These are phyloP conservation scores for Penicillium sp. DNA, from an alignment of 2,329 filamentous ascomycete genomes.

Conservation along the genomic window DNA sequence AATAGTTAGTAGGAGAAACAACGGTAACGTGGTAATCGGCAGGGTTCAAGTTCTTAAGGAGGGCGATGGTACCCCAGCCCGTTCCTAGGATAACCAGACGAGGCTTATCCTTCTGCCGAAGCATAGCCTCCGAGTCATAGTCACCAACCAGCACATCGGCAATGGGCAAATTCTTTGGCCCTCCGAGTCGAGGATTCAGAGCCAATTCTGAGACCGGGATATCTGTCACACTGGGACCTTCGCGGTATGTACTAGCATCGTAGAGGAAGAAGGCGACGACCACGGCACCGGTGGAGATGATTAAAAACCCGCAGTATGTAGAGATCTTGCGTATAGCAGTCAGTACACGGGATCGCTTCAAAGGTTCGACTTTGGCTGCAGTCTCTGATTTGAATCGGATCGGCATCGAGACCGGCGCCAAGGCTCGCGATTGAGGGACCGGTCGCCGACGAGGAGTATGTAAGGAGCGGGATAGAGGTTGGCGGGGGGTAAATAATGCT, in stretches of 20 bases:
- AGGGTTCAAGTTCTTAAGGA: conserved; percentile 84
- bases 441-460: conserved; percentile 23
- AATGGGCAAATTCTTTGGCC: conserved; percentile 93
- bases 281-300: conserved; percentile 65
- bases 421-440: conserved; percentile 19
- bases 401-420: conserved; percentile 22
- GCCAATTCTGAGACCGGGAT: conserved; percentile 82
- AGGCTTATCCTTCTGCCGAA: conserved; percentile 77
- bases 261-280: conserved; percentile 88
- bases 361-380: conserved; percentile 20
- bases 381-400: conserved; percentile 35
- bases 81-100: conserved; percentile 88
- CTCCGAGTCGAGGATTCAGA: conserved; percentile 74
- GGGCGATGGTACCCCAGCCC: conserved; percentile 89
- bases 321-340: conserved; percentile 67
- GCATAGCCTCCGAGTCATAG: conserved; percentile 71
- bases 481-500: conserved; percentile 7
- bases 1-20: conserved; percentile 92
- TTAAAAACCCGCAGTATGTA: conserved; percentile 70
- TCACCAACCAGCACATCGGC: conserved; percentile 86
- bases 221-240: conserved; percentile 64
- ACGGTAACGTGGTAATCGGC: conserved; percentile 96
- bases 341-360: conserved; percentile 34
- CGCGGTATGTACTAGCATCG: conserved; percentile 86
- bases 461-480: conserved; percentile 19